Conservation (phyloP, 2,329 filamentous ascomycete species). For the Trichoderma sp. region DNA sequence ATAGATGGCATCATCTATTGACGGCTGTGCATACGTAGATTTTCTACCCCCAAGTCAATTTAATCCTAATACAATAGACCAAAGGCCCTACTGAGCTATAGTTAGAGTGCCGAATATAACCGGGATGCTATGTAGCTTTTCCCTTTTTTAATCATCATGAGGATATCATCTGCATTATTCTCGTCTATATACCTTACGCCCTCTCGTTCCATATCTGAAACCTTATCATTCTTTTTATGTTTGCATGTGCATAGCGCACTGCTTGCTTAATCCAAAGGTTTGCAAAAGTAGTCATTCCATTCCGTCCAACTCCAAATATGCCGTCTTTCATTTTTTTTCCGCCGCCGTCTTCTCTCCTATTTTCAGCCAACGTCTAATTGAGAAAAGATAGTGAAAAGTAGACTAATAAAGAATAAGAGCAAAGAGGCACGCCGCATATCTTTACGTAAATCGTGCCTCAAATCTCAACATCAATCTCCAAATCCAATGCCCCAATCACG, state of each 20-base stretch:
- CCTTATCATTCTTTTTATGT: not conserved
- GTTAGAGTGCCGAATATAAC: no score
- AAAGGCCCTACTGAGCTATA: not conserved
- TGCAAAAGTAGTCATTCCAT: conserved; percentile 12
- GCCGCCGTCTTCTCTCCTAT: not conserved
- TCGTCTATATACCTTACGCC: conserved; percentile 8
- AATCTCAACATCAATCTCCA: conserved; percentile 91
- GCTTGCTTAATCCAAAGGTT: not conserved
- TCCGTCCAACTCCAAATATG: conserved; percentile 25
- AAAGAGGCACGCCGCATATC: no score
- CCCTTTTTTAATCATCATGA: not conserved
- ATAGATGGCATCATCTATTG: no score
- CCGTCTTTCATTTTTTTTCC: conserved; percentile 13
- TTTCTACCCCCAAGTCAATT: not conserved
- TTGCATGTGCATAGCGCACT: not conserved
- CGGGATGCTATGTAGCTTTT: no score
- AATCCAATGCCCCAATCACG: conserved; percentile 83
- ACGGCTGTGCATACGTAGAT: no score
- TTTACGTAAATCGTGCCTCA: conserved; percentile 41
- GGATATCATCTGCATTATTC: conserved; percentile 12
- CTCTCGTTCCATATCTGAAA: not conserved
- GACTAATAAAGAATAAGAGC: not conserved
- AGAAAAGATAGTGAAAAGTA: not conserved
- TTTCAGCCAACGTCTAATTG: not conserved
- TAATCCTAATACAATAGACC: not conserved